Conservation (phyloP, 495 filamentous ascomycete genomes). For the Neurospora africana region DNA sequence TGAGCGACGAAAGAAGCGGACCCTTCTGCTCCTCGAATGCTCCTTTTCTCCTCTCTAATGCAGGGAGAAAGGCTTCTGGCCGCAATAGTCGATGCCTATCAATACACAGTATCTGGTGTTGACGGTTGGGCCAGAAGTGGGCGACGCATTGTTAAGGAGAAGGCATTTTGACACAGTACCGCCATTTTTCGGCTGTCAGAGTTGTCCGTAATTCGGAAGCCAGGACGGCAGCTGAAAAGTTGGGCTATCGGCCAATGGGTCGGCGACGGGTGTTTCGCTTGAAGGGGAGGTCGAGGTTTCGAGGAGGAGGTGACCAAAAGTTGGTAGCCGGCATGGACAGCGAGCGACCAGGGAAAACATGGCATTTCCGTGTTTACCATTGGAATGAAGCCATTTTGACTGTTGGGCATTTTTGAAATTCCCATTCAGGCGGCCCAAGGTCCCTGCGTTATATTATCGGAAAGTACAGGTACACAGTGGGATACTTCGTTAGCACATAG, state of each 20-base stretch:
- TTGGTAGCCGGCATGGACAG: conserved; percentile 12
- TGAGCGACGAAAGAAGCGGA: conserved; percentile 2
- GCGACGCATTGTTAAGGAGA: neutral
- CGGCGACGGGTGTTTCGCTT: neutral
- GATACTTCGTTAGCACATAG: neutral
- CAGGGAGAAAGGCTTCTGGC: conserved; percentile 1
- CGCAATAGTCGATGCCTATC: neutral
- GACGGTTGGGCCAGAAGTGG: neutral
- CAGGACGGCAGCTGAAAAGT: neutral
- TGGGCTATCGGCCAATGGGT: neutral
- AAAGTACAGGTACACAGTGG: neutral
- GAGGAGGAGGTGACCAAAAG: conserved; percentile 3
- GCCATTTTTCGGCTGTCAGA: neutral
- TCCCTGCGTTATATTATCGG: neutral
- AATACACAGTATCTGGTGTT: neutral
- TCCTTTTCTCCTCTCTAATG: neutral
- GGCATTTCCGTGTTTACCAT: conserved; percentile 9
- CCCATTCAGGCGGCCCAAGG: neutral
- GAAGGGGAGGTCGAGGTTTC: neutral
- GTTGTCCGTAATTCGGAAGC: neutral
- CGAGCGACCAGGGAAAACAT: conserved; percentile 1
- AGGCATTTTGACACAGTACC: neutral
- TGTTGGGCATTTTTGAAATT: neutral
- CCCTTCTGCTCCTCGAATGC: conserved; percentile 1
- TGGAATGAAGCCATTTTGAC: conserved; percentile 7